Evolutionary conservation across 1,139 yeast genomes (phyloP).

Genomic region (Geotrichum phurueaensis): DNA sequence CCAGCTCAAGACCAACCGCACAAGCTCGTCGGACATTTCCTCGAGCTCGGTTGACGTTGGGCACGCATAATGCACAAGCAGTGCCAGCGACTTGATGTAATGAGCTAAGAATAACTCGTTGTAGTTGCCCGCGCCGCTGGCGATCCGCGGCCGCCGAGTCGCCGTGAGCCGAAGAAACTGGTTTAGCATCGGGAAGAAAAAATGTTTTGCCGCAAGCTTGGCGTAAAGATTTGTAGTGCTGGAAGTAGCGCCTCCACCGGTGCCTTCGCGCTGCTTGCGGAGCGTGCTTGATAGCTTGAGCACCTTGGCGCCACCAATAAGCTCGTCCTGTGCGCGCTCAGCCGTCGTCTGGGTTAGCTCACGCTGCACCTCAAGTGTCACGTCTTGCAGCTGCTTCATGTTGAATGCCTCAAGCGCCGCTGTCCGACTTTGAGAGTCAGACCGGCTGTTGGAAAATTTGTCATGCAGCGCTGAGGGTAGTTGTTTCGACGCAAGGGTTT

Average conservation of each 20-base stretch:
- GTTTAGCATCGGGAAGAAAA: slow-evolving; percentile 53
- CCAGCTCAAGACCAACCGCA: slow-evolving; percentile 37
- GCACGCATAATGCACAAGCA: slow-evolving; percentile 52
- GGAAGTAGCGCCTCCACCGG: slow-evolving; percentile 18
- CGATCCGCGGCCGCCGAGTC: slow-evolving; percentile 9
- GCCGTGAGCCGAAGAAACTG: slow-evolving; percentile 31
- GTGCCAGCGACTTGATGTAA: slow-evolving; percentile 51
- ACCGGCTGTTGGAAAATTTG: slow-evolving; percentile 19
- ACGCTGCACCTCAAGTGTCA: slow-evolving; percentile 19
- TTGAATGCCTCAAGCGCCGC: slow-evolving; percentile 1
- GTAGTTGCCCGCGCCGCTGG: slow-evolving; percentile 43
- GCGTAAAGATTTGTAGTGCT: slow-evolving; percentile 37
- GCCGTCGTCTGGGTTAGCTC: slow-evolving; percentile 36
- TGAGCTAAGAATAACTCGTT: slow-evolving; percentile 53
- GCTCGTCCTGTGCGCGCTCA: slow-evolving; percentile 40
- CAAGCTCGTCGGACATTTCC: slow-evolving; percentile 54
- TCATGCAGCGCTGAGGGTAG: slow-evolving; percentile 47
- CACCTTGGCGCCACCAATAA: slow-evolving; percentile 39
- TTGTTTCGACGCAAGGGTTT: slow-evolving; percentile 38
- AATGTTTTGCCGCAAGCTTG: slow-evolving; percentile 42
- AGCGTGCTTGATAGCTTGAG: slow-evolving; percentile 46
- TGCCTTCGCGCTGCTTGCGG: slow-evolving; percentile 25
- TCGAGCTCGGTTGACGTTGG: slow-evolving; percentile 47
- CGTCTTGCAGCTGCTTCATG: slow-evolving; percentile 9
- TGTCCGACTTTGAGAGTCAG: neutral